phyloP scores from a whole-genome alignment of 2,329 filamentous ascomycete genomes.

The Diplodia corticola region DNA sequence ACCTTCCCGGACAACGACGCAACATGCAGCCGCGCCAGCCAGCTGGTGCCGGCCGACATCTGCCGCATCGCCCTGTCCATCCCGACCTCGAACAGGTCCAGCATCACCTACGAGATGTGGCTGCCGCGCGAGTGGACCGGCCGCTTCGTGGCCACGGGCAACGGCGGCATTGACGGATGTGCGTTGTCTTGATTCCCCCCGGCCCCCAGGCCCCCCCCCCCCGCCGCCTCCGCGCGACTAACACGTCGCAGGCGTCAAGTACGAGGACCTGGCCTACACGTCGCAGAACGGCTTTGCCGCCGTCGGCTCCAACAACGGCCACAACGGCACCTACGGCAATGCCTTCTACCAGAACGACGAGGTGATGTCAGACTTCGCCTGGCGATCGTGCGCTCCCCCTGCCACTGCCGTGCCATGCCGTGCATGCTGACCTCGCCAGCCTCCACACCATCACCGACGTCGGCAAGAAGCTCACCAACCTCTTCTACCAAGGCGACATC shows the following conservation, averaged over 20 bases:
- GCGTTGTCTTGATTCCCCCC: too few relatives aligned
- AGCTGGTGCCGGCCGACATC: slow-evolving; percentile 40
- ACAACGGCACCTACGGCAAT: slow-evolving; percentile 46
- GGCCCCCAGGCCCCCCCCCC: too few relatives aligned
- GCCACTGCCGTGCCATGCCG: neutral
- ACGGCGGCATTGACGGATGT: slow-evolving; percentile 45
- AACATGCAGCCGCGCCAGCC: slow-evolving; percentile 32
- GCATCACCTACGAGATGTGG: slow-evolving; percentile 48
- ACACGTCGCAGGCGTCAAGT: slow-evolving; percentile 29
- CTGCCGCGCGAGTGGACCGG: slow-evolving; percentile 45
- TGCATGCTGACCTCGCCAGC: neutral
- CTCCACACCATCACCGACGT: slow-evolving; percentile 43
- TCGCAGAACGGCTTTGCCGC: slow-evolving; percentile 42
- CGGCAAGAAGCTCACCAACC: slow-evolving; percentile 44
- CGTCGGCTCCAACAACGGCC: slow-evolving; percentile 46
- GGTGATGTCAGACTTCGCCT: slow-evolving; percentile 51
- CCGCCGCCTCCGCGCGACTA: neutral
- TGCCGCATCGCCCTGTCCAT: slow-evolving; percentile 48
- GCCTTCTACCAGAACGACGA: slow-evolving; percentile 48
- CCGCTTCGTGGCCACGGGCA: slow-evolving; percentile 42
- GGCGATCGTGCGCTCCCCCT: slow-evolving; percentile 35
- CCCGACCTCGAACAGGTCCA: slow-evolving; percentile 41
- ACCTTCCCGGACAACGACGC: slow-evolving; percentile 9
- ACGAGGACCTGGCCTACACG: slow-evolving; percentile 42
- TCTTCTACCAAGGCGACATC: slow-evolving; percentile 43